These are phyloP conservation scores for Blastobotrys chiropterorum DNA, from an alignment of 805 yeast genomes.

Conservation along the genomic window DNA sequence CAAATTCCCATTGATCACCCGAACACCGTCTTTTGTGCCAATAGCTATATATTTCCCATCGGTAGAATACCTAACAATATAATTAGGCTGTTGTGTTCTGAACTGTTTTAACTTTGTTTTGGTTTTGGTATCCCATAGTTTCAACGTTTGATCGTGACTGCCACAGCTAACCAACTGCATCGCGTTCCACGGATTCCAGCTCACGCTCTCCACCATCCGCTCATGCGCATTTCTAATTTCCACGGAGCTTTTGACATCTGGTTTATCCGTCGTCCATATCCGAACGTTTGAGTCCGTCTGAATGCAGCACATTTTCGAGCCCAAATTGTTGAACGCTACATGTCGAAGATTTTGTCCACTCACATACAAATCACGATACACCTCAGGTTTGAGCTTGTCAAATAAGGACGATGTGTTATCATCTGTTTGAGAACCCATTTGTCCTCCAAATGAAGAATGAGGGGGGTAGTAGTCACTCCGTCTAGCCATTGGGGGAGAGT, in stretches of 20 bases:
- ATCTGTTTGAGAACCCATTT: not conserved
- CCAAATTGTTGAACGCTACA: slow-evolving; percentile 29
- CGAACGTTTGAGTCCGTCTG: slow-evolving; percentile 27
- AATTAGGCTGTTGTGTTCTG: slow-evolving; percentile 23
- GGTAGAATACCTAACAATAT: slow-evolving; percentile 34
- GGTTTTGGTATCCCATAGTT: slow-evolving; percentile 40
- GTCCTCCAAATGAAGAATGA: not conserved
- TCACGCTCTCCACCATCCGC: slow-evolving; percentile 35
- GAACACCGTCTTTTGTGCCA: not conserved
- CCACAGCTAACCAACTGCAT: slow-evolving; percentile 40
- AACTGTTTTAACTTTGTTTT: slow-evolving; percentile 31
- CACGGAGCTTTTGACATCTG: slow-evolving; percentile 28
- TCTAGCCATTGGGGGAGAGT: too few relatives aligned
- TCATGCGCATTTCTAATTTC: slow-evolving; percentile 39
- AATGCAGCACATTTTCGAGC: slow-evolving; percentile 27
- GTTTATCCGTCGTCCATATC: slow-evolving; percentile 33
- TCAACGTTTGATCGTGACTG: slow-evolving; percentile 41
- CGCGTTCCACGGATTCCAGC: slow-evolving; percentile 47
- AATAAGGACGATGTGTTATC: not conserved
- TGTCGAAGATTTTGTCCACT: slow-evolving; percentile 8
- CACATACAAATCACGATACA: slow-evolving; percentile 9
- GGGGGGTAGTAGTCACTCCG: not conserved
- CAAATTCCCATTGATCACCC: not conserved
- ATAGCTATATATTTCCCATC: slow-evolving; percentile 44
- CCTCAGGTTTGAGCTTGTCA: not conserved